phyloP scores from a whole-genome alignment of 1,284 basidiomycete genomes.

The Melampsora abietis-canadensis region DNA sequence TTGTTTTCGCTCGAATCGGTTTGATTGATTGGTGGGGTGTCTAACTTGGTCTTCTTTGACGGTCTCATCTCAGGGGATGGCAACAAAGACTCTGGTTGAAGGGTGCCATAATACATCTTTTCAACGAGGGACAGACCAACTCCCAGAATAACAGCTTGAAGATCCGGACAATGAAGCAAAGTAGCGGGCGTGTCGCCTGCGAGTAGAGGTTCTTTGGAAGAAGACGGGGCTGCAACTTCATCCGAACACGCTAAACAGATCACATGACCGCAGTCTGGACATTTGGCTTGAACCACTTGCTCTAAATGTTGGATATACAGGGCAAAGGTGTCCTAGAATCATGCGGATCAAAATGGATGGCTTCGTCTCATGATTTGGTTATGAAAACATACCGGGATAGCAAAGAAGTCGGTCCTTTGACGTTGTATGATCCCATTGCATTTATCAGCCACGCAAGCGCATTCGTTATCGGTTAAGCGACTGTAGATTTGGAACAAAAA shows the following conservation, averaged over 20 bases:
- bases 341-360: neutral
- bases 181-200: neutral
- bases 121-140: slow-evolving; percentile 44
- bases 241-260: neutral
- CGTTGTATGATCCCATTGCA: neutral
- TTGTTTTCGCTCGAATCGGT: neutral
- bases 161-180: slow-evolving; percentile 30
- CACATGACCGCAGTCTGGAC: neutral
- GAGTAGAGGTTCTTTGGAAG: neutral
- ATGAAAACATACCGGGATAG: neutral
- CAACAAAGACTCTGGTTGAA: neutral
- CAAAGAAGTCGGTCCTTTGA: slow-evolving; percentile 2
- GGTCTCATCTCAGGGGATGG: neutral
- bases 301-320: slow-evolving; percentile 1
- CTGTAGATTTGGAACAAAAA: slow-evolving; percentile 10
- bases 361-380: neutral
- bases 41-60: neutral
- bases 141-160: slow-evolving; percentile 40
- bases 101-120: slow-evolving; percentile 4
- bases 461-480: neutral
- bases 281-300: neutral
- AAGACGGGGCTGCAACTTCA: neutral
- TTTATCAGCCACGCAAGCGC: neutral
- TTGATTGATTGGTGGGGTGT: neutral
- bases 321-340: neutral